Evolutionary conservation across 768 basidiomycete species (phyloP).

Genomic region (Boletus sp.): DNA sequence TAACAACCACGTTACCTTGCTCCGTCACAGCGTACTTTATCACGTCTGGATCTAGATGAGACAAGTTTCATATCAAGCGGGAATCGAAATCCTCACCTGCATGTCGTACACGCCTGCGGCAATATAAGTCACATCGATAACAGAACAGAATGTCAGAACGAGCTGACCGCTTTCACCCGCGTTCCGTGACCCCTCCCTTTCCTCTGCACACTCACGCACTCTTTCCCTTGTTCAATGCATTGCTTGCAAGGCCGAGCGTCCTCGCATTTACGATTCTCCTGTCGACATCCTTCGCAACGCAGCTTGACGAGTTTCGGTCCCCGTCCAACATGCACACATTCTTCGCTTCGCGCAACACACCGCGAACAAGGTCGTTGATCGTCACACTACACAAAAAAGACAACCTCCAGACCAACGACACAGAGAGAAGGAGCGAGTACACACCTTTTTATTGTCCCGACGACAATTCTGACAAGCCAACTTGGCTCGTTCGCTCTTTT

Average conservation of each 20-base stretch:
- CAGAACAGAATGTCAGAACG: slow-evolving; percentile 5
- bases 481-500: slow-evolving; percentile 50
- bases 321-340: slow-evolving; percentile 54
- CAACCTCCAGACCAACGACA: background rate
- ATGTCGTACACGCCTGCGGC: slow-evolving; percentile 54
- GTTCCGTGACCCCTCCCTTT: slow-evolving; percentile 57
- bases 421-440: background rate
- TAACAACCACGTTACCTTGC: slow-evolving; percentile 38
- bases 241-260: slow-evolving; percentile 54
- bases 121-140: slow-evolving; percentile 9
- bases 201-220: slow-evolving; percentile 48
- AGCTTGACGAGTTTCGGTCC: slow-evolving; percentile 56
- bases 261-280: slow-evolving; percentile 56
- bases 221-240: slow-evolving; percentile 45
- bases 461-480: slow-evolving; percentile 58
- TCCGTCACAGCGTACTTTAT: slow-evolving; percentile 63
- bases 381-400: slow-evolving; percentile 45
- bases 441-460: slow-evolving; percentile 64
- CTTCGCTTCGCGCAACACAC: slow-evolving; percentile 51
- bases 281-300: slow-evolving; percentile 57
- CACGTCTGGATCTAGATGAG: slow-evolving; percentile 41
- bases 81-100: slow-evolving; percentile 43
- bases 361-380: slow-evolving; percentile 60
- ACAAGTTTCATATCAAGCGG: slow-evolving; percentile 2
- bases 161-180: slow-evolving; percentile 56